phyloP scores from a whole-genome alignment of 2,329 filamentous ascomycete genomes.

The Ascochyta fabae region DNA sequence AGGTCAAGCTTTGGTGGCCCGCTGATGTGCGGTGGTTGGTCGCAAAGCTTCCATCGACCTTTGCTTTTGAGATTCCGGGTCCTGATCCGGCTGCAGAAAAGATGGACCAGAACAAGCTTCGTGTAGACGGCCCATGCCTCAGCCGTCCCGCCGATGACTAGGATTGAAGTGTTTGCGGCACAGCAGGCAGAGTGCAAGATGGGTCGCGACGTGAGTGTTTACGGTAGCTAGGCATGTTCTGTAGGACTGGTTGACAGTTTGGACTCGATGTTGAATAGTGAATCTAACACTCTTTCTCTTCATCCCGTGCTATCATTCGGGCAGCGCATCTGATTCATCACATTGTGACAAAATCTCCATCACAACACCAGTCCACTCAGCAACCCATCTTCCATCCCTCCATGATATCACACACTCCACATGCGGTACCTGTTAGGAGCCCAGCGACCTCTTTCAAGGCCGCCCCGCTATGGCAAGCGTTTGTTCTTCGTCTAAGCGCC shows the following conservation, averaged over 20 bases:
- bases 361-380: slow-evolving; percentile 17
- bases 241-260: not conserved
- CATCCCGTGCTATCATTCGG: not conserved
- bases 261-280: too few species aligned
- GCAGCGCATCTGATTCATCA: not conserved
- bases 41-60: slow-evolving; percentile 19
- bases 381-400: slow-evolving; percentile 1
- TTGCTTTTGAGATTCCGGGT: not conserved
- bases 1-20: slow-evolving; percentile 30
- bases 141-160: slow-evolving; percentile 4
- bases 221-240: too few species aligned
- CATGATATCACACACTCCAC: slow-evolving; percentile 26
- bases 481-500: slow-evolving; percentile 19
- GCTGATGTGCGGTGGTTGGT: slow-evolving; percentile 24
- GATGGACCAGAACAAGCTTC: slow-evolving; percentile 4
- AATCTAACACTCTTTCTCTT: too few species aligned
- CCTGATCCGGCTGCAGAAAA: not conserved
- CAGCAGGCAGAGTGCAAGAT: not conserved
- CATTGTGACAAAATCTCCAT: slow-evolving; percentile 1
- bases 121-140: slow-evolving; percentile 6
- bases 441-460: slow-evolving; percentile 33
- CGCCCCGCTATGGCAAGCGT: slow-evolving; percentile 12
- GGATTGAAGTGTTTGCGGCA: slow-evolving; percentile 4
- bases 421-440: slow-evolving; percentile 30
- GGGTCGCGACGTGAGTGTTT: too few species aligned